Evolutionary conservation across 495 filamentous ascomycete species (phyloP).

Genomic region (Bathelium albidoporum): DNA sequence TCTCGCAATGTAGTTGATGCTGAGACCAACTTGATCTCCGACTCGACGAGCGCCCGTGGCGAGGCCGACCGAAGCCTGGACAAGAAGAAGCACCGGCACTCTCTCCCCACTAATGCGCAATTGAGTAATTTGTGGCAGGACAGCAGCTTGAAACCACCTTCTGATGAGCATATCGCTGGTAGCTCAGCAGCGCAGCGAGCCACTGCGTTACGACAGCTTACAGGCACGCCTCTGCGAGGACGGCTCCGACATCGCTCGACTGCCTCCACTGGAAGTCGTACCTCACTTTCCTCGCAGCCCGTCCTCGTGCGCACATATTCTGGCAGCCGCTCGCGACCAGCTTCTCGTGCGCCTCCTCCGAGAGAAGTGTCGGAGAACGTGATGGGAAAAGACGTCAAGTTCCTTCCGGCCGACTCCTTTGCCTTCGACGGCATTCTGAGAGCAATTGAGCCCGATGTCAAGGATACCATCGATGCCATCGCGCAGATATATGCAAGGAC

Average conservation of each 20-base stretch:
- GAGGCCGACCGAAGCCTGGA: not conserved
- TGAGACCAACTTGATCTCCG: not conserved
- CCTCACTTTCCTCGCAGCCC: slow-evolving; percentile 15
- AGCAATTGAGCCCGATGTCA: slow-evolving; percentile 49
- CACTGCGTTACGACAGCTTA: not conserved
- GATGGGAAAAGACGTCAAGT: slow-evolving; percentile 14
- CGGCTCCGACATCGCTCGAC: not conserved
- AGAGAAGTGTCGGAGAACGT: slow-evolving; percentile 1
- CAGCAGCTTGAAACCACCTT: not conserved
- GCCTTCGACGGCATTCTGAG: slow-evolving; percentile 50
- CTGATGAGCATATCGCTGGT: not conserved
- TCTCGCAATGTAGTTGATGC: not conserved
- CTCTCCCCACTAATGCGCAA: slow-evolving; percentile 2
- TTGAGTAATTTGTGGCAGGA: slow-evolving; percentile 1
- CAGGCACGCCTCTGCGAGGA: slow-evolving; percentile 1
- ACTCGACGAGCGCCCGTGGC: not conserved
- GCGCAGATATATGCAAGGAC: slow-evolving; percentile 55
- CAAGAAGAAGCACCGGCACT: not conserved
- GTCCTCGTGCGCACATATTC: slow-evolving; percentile 29
- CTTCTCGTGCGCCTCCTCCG: slow-evolving; percentile 15
- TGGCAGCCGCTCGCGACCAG: slow-evolving; percentile 16
- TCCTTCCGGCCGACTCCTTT: slow-evolving; percentile 45
- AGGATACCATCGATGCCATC: slow-evolving; percentile 48
- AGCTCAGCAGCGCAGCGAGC: not conserved
- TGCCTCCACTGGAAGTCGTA: not conserved